A percentile compares a stretch with the other conserved stretches of the same genome.
Evolutionary conservation across 176 grass and related monocot species (phyloP).

Genomic region (Avena sativa): DNA sequence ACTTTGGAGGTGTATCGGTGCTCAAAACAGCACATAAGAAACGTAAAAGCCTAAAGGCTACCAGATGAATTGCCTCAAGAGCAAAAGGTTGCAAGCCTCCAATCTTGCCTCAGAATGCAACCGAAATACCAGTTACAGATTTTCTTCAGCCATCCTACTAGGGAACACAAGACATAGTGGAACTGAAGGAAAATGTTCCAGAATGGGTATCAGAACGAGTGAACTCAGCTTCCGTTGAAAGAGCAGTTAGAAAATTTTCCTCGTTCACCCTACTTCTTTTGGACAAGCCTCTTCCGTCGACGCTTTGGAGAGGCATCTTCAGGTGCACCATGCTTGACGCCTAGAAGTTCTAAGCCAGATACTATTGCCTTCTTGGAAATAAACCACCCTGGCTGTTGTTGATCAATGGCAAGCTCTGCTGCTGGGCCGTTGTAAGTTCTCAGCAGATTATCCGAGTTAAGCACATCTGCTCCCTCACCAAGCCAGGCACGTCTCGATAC

Average conservation of each 20-base stretch:
- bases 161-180: neutral
- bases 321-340: slow-evolving; percentile 53
- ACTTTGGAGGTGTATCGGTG: neutral
- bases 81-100: neutral
- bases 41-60: neutral
- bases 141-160: neutral
- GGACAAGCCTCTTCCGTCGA: slow-evolving; percentile 66
- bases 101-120: neutral
- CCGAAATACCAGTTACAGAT: neutral
- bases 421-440: slow-evolving; percentile 59
- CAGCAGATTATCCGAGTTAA: slow-evolving; percentile 55
- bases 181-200: slow-evolving; percentile 57
- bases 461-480: slow-evolving; percentile 60
- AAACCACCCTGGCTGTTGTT: slow-evolving; percentile 64
- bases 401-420: slow-evolving; percentile 43
- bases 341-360: slow-evolving; percentile 66
- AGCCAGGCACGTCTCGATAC: slow-evolving; percentile 67
- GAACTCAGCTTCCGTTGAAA: slow-evolving; percentile 40
- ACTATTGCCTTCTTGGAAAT: slow-evolving; percentile 67
- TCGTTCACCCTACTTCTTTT: slow-evolving; percentile 48
- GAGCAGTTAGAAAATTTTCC: neutral
- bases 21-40: slow-evolving; percentile 16
- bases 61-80: neutral
- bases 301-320: slow-evolving; percentile 49
- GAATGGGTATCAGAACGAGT: slow-evolving; percentile 7